Base-by-base conservation (phyloP, 2,329 filamentous ascomycete genomes). In the Colletotrichum cuscutae region DNA sequence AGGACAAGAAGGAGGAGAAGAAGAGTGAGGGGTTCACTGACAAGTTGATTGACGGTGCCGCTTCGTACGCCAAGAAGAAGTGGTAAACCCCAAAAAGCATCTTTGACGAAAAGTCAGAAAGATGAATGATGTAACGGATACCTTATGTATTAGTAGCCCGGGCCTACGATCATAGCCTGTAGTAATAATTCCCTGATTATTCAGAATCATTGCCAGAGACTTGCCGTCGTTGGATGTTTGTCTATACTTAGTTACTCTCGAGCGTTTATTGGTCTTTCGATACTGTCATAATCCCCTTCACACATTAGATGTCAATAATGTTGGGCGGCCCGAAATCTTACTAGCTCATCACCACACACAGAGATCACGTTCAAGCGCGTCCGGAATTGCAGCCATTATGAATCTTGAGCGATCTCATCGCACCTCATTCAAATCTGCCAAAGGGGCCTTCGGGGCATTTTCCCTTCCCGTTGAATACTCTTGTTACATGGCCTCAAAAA, bases 21-120 rank as follows among this genome's bases (percentile, higher is more conserved):
- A 42, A 71, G n/a, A 61, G 56, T 12, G 60, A 71, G 19, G 68
- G 68, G 24, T 71, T 73, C 49, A 63, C 68, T 52, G 68, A 72
- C 42, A 73, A 72, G 68, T 19, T 72, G 57, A 73, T 73, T 46
- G 71, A 73, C 6, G 68, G 71, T 13, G 71, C 62, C 15, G 68
- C 71, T 8, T 32, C 54, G 52, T 67, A 67, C 30, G 71, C 71
- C 68, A 73, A 72, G 71, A 73, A 73, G 68, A 71, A 73, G 26
- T 72, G 63, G 28, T 73, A 59, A 67, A 62, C 1, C 2, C 13
- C 5, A 0, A 19, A 9, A 49, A n/a, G 42, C 42, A 49, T 49
- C 42, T 46, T 46, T 46, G 37, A 46, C 37, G 0, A 1, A 19
- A 26, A 9, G n/a, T 7, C 24, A 13, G 11, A 19, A 22, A 26